Conservation (phyloP, 805 yeast species). For the Candida maesae region DNA sequence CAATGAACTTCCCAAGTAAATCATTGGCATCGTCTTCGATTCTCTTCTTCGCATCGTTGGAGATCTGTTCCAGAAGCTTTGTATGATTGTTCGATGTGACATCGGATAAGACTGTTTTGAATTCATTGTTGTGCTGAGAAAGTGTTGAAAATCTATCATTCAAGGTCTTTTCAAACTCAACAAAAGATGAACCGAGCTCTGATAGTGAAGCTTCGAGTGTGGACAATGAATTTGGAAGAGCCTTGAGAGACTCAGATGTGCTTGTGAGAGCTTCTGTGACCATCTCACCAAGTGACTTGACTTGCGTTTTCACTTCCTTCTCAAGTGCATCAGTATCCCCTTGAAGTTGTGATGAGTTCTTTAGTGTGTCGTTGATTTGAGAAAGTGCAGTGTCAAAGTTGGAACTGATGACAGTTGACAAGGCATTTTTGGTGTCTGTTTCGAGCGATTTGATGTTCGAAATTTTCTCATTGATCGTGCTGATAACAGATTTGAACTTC, state of each 20-base stretch:
- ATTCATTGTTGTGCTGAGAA: slow-evolving; percentile 25
- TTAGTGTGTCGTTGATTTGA: slow-evolving; percentile 6
- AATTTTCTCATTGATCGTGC: slow-evolving; percentile 28
- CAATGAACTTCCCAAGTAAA: slow-evolving; percentile 18
- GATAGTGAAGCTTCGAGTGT: slow-evolving; percentile 18
- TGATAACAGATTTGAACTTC: slow-evolving; percentile 30
- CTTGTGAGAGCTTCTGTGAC: slow-evolving; percentile 23
- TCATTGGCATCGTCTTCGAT: slow-evolving; percentile 22
- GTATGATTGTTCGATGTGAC: slow-evolving; percentile 24
- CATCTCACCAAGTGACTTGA: slow-evolving; percentile 15
- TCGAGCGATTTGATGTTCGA: slow-evolving; percentile 24
- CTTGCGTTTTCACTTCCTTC: slow-evolving; percentile 13
- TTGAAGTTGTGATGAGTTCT: neutral
- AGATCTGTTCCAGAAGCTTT: slow-evolving; percentile 14
- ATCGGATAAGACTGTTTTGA: slow-evolving; percentile 20
- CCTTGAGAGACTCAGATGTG: slow-evolving; percentile 21
- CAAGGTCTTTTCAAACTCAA: slow-evolving; percentile 11
- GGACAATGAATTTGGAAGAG: slow-evolving; percentile 21
- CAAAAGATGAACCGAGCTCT: slow-evolving; percentile 9
- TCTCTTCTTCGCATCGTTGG: slow-evolving; percentile 12
- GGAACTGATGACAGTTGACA: slow-evolving; percentile 13
- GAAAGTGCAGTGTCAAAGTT: slow-evolving; percentile 5
- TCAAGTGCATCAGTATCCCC: slow-evolving; percentile 8
- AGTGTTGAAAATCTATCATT: slow-evolving; percentile 21
- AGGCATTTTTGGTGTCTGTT: slow-evolving; percentile 15